Conservation (phyloP, 1,284 basidiomycete genomes). For the Hemileia vastatrix region DNA sequence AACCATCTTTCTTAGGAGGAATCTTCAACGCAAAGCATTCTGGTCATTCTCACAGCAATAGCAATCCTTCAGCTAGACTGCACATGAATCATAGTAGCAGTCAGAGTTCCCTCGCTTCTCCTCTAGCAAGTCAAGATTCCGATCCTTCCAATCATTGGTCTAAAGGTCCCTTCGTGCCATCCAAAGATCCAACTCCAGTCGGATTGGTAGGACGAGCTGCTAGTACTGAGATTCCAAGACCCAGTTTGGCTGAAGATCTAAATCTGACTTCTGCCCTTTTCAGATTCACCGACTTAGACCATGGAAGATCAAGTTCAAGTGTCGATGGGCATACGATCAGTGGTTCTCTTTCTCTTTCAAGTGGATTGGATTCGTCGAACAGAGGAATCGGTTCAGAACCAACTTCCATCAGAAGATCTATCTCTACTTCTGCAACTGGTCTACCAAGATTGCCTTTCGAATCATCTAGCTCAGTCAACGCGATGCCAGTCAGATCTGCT, state of each 20-base stretch:
- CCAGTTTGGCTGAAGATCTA: background rate
- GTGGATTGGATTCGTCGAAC: background rate
- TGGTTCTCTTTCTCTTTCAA: background rate
- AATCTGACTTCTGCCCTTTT: background rate
- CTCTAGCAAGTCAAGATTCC: background rate
- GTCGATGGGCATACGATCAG: background rate
- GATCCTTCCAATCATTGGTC: background rate
- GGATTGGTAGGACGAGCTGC: background rate
- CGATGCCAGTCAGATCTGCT: background rate
- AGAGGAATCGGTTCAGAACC: background rate
- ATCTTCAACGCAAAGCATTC: too few species aligned
- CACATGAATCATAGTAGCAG: background rate
- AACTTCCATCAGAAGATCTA: background rate
- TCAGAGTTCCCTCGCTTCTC: background rate
- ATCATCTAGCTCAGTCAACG: background rate
- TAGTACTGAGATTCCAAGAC: background rate
- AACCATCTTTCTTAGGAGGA: too few species aligned
- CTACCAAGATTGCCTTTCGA: background rate
- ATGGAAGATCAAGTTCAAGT: background rate
- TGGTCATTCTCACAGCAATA: background rate
- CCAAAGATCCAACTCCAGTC: background rate
- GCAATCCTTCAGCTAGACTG: background rate
- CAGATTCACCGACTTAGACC: background rate
- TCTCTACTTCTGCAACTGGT: background rate
- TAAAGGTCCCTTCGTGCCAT: background rate